Conservation (phyloP, 495 filamentous ascomycete species). For the Parathielavia appendiculata region DNA sequence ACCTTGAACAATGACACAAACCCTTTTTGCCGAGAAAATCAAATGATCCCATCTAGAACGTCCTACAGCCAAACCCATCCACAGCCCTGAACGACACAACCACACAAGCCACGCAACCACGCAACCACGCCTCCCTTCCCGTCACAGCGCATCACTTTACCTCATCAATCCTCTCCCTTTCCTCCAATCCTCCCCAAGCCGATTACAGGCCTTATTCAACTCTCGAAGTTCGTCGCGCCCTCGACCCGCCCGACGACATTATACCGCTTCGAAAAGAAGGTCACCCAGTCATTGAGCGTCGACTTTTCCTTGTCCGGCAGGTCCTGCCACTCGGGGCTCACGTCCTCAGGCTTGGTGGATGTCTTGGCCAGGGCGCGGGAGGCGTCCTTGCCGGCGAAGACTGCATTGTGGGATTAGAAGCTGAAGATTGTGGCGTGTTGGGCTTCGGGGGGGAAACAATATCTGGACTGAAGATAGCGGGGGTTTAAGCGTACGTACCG, state of each 20-base stretch:
- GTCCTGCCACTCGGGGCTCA: constrained; percentile 76
- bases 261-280: constrained; percentile 93
- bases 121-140: too few relatives aligned
- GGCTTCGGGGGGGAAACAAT: too few relatives aligned
- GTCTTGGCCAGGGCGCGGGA: constrained; percentile 83
- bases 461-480: not conserved
- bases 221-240: constrained; percentile 47
- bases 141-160: too few relatives aligned
- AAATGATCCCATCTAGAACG: too few relatives aligned
- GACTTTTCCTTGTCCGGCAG: constrained; percentile 82
- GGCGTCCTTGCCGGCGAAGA: constrained; percentile 92
- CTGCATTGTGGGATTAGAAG: constrained; percentile 39
- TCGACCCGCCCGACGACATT: constrained; percentile 82
- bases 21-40: too few relatives aligned
- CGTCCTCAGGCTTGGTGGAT: constrained; percentile 81
- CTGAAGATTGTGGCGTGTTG: too few relatives aligned
- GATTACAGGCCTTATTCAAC: not conserved
- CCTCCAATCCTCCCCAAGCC: too few relatives aligned
- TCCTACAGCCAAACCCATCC: too few relatives aligned
- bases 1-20: too few relatives aligned
- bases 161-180: too few relatives aligned
- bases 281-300: constrained; percentile 83
- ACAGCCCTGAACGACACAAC: too few relatives aligned
- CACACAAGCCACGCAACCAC: too few relatives aligned
- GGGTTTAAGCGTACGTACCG: constrained; percentile 45